A percentile compares a stretch with the other conserved stretches of the same genome.
Conservation (phyloP, 768 basidiomycete species). For the Termitomyces eurrhizus region DNA sequence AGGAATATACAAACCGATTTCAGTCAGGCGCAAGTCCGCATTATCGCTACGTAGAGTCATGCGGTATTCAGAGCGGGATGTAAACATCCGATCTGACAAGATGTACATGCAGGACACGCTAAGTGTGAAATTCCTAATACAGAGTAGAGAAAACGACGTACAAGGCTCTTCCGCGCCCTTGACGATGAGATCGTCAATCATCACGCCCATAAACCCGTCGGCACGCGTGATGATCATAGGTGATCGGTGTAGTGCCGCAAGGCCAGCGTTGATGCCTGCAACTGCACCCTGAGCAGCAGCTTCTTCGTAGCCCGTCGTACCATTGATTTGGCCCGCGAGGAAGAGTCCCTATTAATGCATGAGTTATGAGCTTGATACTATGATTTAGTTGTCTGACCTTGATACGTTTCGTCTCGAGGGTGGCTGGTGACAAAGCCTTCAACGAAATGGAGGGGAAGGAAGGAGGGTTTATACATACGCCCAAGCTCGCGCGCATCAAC, state of each 20-base stretch:
- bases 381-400: constrained; percentile 34
- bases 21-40: constrained; percentile 79
- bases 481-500: constrained; percentile 80
- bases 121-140: not conserved
- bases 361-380: not conserved
- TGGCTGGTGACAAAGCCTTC: constrained; percentile 40
- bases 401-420: constrained; percentile 84
- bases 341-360: constrained; percentile 58
- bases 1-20: constrained; percentile 47
- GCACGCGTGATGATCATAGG: constrained; percentile 74
- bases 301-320: constrained; percentile 93
- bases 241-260: constrained; percentile 50
- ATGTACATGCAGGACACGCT: constrained; percentile 12
- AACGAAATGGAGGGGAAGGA: not conserved
- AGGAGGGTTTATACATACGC: constrained; percentile 38
- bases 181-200: constrained; percentile 87
- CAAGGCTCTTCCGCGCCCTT: constrained; percentile 93
- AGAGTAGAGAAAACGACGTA: constrained; percentile 29
- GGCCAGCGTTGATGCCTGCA: constrained; percentile 86
- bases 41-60: constrained; percentile 88
- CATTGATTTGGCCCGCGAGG: constrained; percentile 89
- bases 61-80: constrained; percentile 85
- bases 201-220: constrained; percentile 84
- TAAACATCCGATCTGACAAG: constrained; percentile 84
- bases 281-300: constrained; percentile 89